Conservation (phyloP, 306 rosid species). For the Fragaria ananassa region DNA sequence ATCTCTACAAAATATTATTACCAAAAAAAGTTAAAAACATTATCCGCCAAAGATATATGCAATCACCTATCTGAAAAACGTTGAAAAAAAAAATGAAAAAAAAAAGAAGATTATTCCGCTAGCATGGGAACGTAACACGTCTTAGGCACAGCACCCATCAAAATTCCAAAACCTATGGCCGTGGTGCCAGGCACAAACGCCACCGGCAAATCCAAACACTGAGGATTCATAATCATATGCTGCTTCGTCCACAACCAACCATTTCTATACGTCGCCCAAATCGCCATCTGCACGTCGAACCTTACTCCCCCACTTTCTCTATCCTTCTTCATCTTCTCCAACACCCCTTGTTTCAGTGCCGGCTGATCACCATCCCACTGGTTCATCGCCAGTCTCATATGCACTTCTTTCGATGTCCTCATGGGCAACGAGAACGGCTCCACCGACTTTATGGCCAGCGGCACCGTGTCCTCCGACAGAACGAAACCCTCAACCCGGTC, state of each 20-base stretch:
- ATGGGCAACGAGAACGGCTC: not conserved
- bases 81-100: not conserved
- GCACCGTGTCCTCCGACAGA: conserved; percentile 4
- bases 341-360: conserved; percentile 10
- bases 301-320: not conserved
- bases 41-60: not conserved
- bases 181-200: conserved; percentile 13
- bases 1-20: no score
- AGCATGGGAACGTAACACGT: conserved; percentile 17
- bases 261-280: conserved; percentile 5
- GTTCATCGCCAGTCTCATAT: not conserved
- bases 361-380: conserved; percentile 15
- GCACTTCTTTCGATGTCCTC: not conserved
- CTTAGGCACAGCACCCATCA: conserved; percentile 6
- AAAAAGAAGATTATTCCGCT: not conserved
- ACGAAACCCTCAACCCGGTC: not conserved
- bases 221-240: conserved; percentile 11
- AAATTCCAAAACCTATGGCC: conserved; percentile 12
- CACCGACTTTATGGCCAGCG: not conserved
- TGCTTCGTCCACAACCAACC: not conserved
- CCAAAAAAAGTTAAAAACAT: no score
- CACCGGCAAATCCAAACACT: conserved; percentile 10
- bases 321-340: conserved; percentile 8
- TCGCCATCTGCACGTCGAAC: conserved; percentile 7
- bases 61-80: not conserved